Conservation (phyloP, 352 stramenopile species). For the Phytophthora podocarpi region DNA sequence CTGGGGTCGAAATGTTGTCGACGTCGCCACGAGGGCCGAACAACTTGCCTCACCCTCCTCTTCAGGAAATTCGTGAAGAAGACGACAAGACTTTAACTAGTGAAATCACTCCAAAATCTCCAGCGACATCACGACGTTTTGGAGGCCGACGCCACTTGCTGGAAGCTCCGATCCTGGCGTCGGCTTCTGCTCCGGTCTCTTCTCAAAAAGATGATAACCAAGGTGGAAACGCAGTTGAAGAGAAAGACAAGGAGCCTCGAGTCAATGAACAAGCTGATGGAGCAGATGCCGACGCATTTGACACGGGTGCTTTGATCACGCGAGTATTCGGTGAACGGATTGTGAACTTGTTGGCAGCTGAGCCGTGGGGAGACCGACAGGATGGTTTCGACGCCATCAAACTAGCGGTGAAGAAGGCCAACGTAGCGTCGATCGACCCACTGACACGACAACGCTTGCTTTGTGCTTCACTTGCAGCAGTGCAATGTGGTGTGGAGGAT, state of each 20-base stretch:
- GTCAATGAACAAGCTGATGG: conserved; percentile 5
- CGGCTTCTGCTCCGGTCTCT: conserved; percentile 28
- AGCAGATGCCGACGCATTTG: conserved; percentile 41
- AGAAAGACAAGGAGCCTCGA: neutral
- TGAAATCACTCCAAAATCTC: neutral
- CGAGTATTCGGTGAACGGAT: conserved; percentile 73
- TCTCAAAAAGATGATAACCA: conserved; percentile 9
- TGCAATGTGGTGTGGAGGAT: conserved; percentile 78
- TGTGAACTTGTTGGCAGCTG: conserved; percentile 62
- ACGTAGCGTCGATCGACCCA: conserved; percentile 38
- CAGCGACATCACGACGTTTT: neutral
- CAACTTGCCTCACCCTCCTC: conserved; percentile 24
- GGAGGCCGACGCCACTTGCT: neutral
- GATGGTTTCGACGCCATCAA: conserved; percentile 80
- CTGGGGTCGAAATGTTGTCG: conserved; percentile 8
- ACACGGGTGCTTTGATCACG: conserved; percentile 72
- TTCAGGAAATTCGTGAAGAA: conserved; percentile 56
- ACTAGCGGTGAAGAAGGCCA: conserved; percentile 66
- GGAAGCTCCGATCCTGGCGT: conserved; percentile 71
- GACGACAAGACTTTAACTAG: conserved; percentile 2
- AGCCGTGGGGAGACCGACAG: conserved; percentile 82
- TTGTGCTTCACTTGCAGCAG: conserved; percentile 65
- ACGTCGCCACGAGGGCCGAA: conserved; percentile 1
- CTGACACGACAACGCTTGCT: conserved; percentile 59
- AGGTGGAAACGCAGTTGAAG: conserved; percentile 6